These are phyloP conservation scores for Striga asiatica DNA, from an alignment of 257 asterid genomes.

Conservation along the genomic window DNA sequence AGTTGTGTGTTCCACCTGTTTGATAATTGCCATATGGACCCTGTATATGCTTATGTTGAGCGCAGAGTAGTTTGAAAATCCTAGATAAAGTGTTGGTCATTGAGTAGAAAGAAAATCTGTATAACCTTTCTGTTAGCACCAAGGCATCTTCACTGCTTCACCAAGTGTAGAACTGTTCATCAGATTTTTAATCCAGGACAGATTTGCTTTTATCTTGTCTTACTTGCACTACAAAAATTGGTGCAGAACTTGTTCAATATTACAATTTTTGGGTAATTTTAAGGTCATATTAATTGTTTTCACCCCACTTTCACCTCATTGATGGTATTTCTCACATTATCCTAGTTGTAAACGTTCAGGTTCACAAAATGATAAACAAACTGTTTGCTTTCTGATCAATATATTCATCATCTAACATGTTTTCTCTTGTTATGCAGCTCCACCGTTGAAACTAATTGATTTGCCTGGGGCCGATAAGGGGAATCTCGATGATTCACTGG, in stretches of 20 bases:
- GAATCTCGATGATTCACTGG: slow-evolving; percentile 83
- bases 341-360: neutral
- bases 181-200: neutral
- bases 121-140: neutral
- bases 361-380: neutral
- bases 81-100: neutral
- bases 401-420: slow-evolving; percentile 11
- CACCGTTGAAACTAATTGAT: slow-evolving; percentile 87
- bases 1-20: neutral
- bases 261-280: neutral
- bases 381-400: slow-evolving; percentile 1
- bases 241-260: slow-evolving; percentile 1
- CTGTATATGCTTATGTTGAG: slow-evolving; percentile 2
- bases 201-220: slow-evolving; percentile 4
- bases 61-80: neutral
- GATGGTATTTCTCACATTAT: neutral
- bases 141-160: slow-evolving; percentile 9
- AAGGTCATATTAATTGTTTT: slow-evolving; percentile 1
- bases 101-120: neutral
- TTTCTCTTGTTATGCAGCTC: slow-evolving; percentile 47
- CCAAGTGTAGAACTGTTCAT: neutral
- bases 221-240: neutral
- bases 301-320: neutral
- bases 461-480: slow-evolving; percentile 96
- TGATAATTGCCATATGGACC: neutral